Evolutionary conservation across 352 stramenopile species (phyloP).

Genomic region (Phytophthora podocarpi): DNA sequence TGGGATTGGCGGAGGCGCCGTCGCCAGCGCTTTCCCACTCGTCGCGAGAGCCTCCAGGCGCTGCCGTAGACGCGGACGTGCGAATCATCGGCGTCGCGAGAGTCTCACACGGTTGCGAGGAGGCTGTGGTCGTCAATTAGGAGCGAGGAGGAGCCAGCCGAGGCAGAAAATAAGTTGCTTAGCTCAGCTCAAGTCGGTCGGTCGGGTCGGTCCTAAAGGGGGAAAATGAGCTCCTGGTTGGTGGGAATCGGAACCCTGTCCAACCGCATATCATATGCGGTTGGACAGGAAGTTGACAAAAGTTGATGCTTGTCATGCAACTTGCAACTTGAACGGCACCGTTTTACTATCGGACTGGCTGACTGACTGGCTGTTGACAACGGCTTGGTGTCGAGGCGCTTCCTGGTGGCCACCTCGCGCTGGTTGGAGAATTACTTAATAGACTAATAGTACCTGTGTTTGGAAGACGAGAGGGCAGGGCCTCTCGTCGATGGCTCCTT

Average conservation of each 20-base stretch:
- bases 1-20: not conserved
- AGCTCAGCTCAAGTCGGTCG: not conserved
- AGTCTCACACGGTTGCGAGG: constrained; percentile 11
- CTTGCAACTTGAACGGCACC: constrained; percentile 7
- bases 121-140: not conserved
- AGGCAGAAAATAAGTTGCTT: too few species aligned
- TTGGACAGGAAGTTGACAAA: constrained; percentile 16
- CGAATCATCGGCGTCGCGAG: constrained; percentile 31
- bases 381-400: constrained; percentile 5
- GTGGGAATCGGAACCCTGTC: constrained; percentile 19
- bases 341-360: constrained; percentile 19
- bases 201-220: not conserved
- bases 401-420: constrained; percentile 12
- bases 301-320: not conserved
- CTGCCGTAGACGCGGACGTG: constrained; percentile 14
- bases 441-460: constrained; percentile 36
- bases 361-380: constrained; percentile 1
- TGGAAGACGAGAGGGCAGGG: not conserved
- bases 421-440: constrained; percentile 30
- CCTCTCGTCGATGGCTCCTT: constrained; percentile 9
- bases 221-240: constrained; percentile 35
- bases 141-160: not conserved
- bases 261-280: constrained; percentile 13
- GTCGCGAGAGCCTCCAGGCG: constrained; percentile 29
- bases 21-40: constrained; percentile 49